Evolutionary conservation across 345 rosid species (phyloP).

Genomic region (Salix brachista): DNA sequence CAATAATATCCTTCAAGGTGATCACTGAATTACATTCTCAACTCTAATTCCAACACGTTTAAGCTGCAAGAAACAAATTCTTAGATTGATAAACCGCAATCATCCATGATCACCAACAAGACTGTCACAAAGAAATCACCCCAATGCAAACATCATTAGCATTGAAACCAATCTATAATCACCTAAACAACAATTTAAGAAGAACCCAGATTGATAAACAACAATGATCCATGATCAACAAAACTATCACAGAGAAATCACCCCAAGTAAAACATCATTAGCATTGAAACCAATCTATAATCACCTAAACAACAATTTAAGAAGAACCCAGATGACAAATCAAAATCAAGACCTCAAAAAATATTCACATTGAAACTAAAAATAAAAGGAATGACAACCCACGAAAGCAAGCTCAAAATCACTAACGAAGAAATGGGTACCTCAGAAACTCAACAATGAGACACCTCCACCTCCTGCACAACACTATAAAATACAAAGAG

Average conservation of each 20-base stretch:
- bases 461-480: constrained; percentile 8
- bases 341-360: background rate
- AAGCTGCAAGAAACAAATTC: background rate
- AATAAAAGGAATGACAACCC: background rate
- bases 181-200: background rate
- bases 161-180: constrained; percentile 1
- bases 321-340: background rate
- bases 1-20: background rate
- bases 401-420: background rate
- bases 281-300: background rate
- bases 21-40: background rate
- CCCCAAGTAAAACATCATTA: background rate
- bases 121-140: background rate
- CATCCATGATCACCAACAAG: constrained; percentile 1
- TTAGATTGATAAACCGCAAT: constrained; percentile 1
- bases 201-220: background rate
- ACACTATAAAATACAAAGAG: background rate
- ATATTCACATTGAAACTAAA: background rate
- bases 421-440: constrained; percentile 12
- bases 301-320: background rate
- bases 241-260: background rate
- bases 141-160: background rate
- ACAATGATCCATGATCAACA: constrained; percentile 4
- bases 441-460: constrained; percentile 5
- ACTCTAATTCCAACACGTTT: background rate